These are phyloP conservation scores for Kazachstania sp. DNA, from an alignment of 1,139 yeast genomes.

Conservation along the genomic window DNA sequence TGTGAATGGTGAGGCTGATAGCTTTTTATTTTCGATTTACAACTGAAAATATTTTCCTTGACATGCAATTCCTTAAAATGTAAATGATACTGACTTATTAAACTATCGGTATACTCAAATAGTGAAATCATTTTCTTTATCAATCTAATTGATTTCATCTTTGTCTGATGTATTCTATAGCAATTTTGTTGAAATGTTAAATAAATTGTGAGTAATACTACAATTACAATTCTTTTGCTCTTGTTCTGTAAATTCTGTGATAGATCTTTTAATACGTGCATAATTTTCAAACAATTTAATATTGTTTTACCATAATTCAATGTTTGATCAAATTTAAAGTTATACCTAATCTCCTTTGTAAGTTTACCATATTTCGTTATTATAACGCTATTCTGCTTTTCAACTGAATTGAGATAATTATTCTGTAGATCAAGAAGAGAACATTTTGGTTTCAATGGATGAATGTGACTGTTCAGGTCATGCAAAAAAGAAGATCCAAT, in stretches of 20 bases:
- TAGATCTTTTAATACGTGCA: not conserved
- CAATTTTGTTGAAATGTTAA: conserved; percentile 21
- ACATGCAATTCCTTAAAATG: conserved; percentile 11
- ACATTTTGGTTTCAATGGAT: conserved; percentile 11
- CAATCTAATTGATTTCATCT: conserved; percentile 13
- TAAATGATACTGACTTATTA: conserved; percentile 7
- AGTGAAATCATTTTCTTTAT: conserved; percentile 12
- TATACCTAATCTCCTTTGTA: conserved; percentile 5
- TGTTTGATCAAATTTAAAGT: conserved; percentile 6
- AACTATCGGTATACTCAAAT: conserved; percentile 14
- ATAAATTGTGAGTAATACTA: conserved; percentile 13
- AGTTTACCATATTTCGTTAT: conserved; percentile 20
- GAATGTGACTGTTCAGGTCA: conserved; percentile 11
- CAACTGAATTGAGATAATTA: not conserved
- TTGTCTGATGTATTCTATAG: conserved; percentile 16
- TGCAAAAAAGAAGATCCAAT: conserved; percentile 23
- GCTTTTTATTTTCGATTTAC: no score
- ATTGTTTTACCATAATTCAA: conserved; percentile 13
- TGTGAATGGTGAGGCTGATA: no score
- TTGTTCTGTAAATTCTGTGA: not conserved
- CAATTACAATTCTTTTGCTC: conserved; percentile 5
- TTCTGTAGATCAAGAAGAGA: conserved; percentile 17
- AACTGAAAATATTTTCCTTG: not conserved
- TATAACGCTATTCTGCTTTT: not conserved
- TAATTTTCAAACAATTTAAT: conserved; percentile 7